Conservation (phyloP, 345 rosid species). For the Cochlearia excelsa region DNA sequence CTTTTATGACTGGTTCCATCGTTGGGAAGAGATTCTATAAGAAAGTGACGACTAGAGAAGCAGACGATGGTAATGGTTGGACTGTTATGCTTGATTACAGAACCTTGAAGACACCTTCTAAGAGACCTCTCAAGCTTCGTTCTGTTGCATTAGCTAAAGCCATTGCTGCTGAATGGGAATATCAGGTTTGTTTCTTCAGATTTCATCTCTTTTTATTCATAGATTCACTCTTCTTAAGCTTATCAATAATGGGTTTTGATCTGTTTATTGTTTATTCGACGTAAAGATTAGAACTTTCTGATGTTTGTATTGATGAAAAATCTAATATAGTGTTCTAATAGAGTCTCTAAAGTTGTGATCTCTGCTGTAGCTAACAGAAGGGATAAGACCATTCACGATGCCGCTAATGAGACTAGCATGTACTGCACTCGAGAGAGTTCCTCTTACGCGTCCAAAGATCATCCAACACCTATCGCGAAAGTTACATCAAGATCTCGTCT, state of each 20-base stretch:
- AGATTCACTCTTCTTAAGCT: not conserved
- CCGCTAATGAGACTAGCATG: slow-evolving; percentile 98
- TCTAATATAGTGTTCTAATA: no score
- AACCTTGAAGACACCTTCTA: slow-evolving; percentile 85
- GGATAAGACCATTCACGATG: slow-evolving; percentile 96
- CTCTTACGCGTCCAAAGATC: slow-evolving; percentile 66
- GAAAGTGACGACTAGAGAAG: slow-evolving; percentile 74
- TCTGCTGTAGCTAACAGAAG: slow-evolving; percentile 74
- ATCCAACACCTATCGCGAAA: slow-evolving; percentile 60
- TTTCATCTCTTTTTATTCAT: not conserved
- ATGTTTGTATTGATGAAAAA: no score
- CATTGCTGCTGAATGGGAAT: slow-evolving; percentile 93
- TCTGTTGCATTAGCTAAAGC: slow-evolving; percentile 82
- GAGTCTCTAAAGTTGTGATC: not conserved
- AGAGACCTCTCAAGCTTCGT: slow-evolving; percentile 73
- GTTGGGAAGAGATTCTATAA: slow-evolving; percentile 82
- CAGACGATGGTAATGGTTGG: slow-evolving; percentile 93
- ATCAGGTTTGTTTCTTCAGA: slow-evolving; percentile 53
- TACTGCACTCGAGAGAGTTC: slow-evolving; percentile 93
- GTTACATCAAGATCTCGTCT: slow-evolving; percentile 80
- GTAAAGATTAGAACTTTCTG: slow-evolving; percentile 1
- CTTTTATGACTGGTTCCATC: slow-evolving; percentile 92
- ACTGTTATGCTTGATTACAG: slow-evolving; percentile 95
- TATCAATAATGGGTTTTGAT: not conserved
- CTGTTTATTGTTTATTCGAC: not conserved